These are phyloP conservation scores for Endocarpon pusillum DNA, from an alignment of 495 filamentous ascomycete genomes.

Conservation along the genomic window DNA sequence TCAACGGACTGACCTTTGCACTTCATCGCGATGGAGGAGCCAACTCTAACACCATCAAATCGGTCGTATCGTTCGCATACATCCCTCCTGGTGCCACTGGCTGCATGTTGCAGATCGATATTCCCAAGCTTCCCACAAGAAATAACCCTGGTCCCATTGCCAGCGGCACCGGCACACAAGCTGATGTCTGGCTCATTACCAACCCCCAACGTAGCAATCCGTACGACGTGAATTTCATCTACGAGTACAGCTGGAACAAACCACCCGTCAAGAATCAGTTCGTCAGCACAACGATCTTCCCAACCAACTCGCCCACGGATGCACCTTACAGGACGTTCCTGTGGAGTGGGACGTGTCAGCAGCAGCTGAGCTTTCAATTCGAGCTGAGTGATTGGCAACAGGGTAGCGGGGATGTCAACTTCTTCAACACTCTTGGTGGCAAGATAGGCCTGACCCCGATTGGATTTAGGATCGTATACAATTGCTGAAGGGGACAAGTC, in stretches of 20 bases:
- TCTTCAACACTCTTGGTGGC: constrained; percentile 3
- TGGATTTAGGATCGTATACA: constrained; percentile 9
- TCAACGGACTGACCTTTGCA: constrained; percentile 2
- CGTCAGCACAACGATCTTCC: constrained; percentile 7
- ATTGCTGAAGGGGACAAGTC: too few species aligned
- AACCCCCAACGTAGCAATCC: constrained; percentile 1
- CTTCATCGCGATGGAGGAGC: constrained; percentile 4
- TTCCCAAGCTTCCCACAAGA: constrained; percentile 3
- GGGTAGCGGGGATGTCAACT: constrained; percentile 4
- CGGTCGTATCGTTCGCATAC: constrained; percentile 8
- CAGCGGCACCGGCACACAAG: constrained; percentile 4
- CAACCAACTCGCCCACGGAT: constrained; percentile 1
- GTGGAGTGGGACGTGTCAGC: constrained; percentile 4
- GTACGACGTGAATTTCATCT: background rate
- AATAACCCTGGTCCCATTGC: constrained; percentile 3
- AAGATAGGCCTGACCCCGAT: background rate
- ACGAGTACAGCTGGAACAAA: constrained; percentile 10
- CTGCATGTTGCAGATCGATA: constrained; percentile 8
- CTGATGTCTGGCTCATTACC: constrained; percentile 7
- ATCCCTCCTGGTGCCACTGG: constrained; percentile 10
- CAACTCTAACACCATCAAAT: constrained; percentile 2
- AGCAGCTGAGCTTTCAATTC: constrained; percentile 7
- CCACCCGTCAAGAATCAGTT: constrained; percentile 3
- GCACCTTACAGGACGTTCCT: constrained; percentile 1
- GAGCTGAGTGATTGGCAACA: constrained; percentile 7